phyloP scores from a whole-genome alignment of 2,329 filamentous ascomycete genomes.

The Exophiala lecanii-corni region DNA sequence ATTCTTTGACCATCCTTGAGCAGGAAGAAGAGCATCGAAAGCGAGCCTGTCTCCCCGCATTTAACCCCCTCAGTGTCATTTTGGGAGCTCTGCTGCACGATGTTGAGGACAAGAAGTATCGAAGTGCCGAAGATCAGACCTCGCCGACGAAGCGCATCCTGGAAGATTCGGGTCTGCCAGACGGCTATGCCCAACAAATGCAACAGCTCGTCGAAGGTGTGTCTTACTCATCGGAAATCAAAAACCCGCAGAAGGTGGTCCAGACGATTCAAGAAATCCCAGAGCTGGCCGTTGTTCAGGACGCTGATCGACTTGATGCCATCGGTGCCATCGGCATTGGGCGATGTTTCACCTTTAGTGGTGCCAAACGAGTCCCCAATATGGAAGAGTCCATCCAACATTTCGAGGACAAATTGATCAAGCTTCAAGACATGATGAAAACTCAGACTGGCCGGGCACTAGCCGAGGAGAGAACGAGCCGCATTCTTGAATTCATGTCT shows the following conservation, averaged over 20 bases:
- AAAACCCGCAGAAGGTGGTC: conserved; percentile 57
- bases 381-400: conserved; percentile 67
- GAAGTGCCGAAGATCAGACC: conserved; percentile 7
- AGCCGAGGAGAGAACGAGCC: conserved; percentile 46
- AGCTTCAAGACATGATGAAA: conserved; percentile 59
- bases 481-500: conserved; percentile 45
- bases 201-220: conserved; percentile 72
- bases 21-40: conserved; percentile 36
- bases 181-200: conserved; percentile 52
- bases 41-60: conserved; percentile 9
- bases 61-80: conserved; percentile 23
- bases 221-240: conserved; percentile 70
- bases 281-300: conserved; percentile 80
- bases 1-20: conserved; percentile 62
- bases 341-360: conserved; percentile 71
- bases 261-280: conserved; percentile 61
- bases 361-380: conserved; percentile 47
- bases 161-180: conserved; percentile 18
- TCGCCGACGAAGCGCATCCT: conserved; percentile 16
- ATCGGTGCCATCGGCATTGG: conserved; percentile 83
- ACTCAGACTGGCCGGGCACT: conserved; percentile 49
- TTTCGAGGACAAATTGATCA: conserved; percentile 70
- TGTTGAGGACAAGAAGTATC: conserved; percentile 30
- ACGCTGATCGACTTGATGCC: conserved; percentile 88
- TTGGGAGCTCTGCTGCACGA: conserved; percentile 29